Percentiles rank a stretch among this genome's conserved stretches.
Conservation (phyloP, 768 basidiomycete species). For the Suillus bovinus region DNA sequence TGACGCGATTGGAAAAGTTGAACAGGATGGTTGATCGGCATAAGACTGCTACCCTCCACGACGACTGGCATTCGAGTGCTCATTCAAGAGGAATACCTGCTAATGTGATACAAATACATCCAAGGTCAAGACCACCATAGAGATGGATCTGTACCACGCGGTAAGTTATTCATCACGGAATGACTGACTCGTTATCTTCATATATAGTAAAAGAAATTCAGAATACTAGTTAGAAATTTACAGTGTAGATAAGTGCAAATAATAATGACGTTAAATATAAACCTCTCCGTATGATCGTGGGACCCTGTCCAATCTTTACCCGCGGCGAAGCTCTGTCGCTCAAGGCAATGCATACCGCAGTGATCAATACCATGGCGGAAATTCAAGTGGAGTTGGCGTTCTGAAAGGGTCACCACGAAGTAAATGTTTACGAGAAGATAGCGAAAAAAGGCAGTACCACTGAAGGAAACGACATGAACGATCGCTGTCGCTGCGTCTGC, state of each 20-base stretch:
- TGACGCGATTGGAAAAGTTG: constrained; percentile 3
- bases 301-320: background rate
- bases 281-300: background rate
- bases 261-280: no score
- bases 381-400: background rate
- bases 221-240: background rate
- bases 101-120: constrained; percentile 1
- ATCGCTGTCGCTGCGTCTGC: background rate
- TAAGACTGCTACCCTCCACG: background rate
- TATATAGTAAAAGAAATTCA: no score
- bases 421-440: background rate
- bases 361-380: background rate
- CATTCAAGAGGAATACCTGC: background rate
- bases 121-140: background rate
- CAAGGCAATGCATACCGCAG: background rate
- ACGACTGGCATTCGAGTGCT: background rate
- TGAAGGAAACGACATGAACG: background rate
- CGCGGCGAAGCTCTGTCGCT: background rate
- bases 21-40: constrained; percentile 4
- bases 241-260: background rate
- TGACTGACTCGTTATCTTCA: background rate
- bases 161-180: background rate
- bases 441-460: background rate
- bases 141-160: background rate
- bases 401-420: background rate